These are phyloP conservation scores for Beauveria sp. DNA, from an alignment of 2,329 filamentous ascomycete species.

Conservation along the genomic window DNA sequence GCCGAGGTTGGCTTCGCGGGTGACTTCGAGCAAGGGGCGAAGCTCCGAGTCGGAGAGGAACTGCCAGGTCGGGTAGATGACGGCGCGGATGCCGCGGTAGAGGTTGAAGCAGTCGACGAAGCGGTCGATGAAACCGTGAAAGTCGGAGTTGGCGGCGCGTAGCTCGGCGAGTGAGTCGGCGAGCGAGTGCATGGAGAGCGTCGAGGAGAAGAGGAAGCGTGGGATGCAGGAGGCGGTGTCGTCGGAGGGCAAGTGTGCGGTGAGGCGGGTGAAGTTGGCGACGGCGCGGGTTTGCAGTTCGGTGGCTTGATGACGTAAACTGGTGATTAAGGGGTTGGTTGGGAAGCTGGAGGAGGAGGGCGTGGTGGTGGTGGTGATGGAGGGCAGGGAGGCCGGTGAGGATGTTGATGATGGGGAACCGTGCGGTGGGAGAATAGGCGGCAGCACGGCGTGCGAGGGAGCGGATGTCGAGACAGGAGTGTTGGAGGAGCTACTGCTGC, in stretches of 20 bases:
- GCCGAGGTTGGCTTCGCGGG: slow-evolving; percentile 7
- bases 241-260: slow-evolving; percentile 16
- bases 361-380: neutral
- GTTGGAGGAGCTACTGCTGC: neutral
- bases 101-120: slow-evolving; percentile 13
- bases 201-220: slow-evolving; percentile 36
- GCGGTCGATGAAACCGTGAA: slow-evolving; percentile 12
- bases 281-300: slow-evolving; percentile 38
- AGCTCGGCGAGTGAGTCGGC: slow-evolving; percentile 36
- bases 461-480: slow-evolving; percentile 14
- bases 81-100: slow-evolving; percentile 11
- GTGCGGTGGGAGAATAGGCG: slow-evolving; percentile 3
- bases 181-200: slow-evolving; percentile 39
- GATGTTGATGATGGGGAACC: slow-evolving; percentile 14
- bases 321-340: slow-evolving; percentile 4
- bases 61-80: slow-evolving; percentile 10
- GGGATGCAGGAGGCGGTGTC: slow-evolving; percentile 26
- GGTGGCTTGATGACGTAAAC: slow-evolving; percentile 31
- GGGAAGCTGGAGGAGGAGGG: slow-evolving; percentile 9
- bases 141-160: slow-evolving; percentile 23
- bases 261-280: slow-evolving; percentile 27
- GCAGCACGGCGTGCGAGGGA: slow-evolving; percentile 3
- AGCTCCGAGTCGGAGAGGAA: slow-evolving; percentile 13
- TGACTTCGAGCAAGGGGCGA: slow-evolving; percentile 8
- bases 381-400: slow-evolving; percentile 10